Evolutionary conservation across 1,284 basidiomycete genomes (phyloP).

Genomic region (Xerocomus minutiporus): DNA sequence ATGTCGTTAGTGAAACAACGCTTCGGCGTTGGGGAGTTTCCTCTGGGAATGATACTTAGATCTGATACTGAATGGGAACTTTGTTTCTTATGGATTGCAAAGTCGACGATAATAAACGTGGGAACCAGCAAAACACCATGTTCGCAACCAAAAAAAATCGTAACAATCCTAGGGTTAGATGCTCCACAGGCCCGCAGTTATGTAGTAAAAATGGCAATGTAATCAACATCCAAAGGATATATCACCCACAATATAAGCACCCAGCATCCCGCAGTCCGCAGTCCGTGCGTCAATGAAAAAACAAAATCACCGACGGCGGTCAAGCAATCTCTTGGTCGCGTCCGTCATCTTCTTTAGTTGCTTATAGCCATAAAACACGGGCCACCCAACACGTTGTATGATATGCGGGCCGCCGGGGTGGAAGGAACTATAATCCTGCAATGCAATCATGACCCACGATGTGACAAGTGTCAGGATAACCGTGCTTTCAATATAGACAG

Average conservation of each 20-base stretch:
- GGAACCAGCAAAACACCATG: neutral
- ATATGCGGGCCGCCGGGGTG: conserved; percentile 11
- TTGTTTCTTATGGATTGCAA: too few relatives aligned
- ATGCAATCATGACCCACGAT: conserved; percentile 42
- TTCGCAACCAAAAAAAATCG: neutral
- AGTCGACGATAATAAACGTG: too few relatives aligned
- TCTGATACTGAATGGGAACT: neutral
- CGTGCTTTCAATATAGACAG: conserved; percentile 40
- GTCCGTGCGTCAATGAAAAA: neutral
- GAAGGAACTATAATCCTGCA: conserved; percentile 27
- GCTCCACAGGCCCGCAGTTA: neutral
- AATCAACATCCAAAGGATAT: conserved; percentile 2
- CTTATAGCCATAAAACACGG: conserved; percentile 7
- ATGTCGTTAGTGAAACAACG: neutral
- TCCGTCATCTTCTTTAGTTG: neutral
- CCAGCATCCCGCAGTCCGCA: neutral
- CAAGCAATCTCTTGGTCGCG: neutral
- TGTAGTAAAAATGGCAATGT: neutral
- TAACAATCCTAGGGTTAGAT: neutral
- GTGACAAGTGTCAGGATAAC: conserved; percentile 47
- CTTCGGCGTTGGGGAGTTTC: neutral
- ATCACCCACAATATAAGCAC: neutral
- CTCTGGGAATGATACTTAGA: neutral
- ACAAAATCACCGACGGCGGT: neutral
- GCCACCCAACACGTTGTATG: conserved; percentile 20